phyloP scores from a whole-genome alignment of 306 rosid genomes.

The Glycine soja region DNA sequence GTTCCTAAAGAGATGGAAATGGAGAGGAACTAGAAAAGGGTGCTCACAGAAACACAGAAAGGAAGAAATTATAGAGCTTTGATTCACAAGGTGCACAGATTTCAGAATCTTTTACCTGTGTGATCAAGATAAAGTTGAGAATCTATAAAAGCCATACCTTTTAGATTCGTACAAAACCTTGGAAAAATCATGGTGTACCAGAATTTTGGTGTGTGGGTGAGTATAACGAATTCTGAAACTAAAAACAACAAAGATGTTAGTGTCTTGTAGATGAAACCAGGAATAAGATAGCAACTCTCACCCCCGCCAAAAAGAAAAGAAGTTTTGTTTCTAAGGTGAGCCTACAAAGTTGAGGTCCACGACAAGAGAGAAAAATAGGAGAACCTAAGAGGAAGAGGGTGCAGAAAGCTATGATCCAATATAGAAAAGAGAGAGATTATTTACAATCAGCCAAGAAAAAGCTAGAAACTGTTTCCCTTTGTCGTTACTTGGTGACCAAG shows the following conservation, averaged over 20 bases:
- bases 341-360: conserved; percentile 28
- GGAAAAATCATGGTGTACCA: conserved; percentile 48
- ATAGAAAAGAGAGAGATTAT: conserved; percentile 46
- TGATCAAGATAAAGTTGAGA: conserved; percentile 70
- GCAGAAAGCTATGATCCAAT: conserved; percentile 52
- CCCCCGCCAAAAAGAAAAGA: background rate
- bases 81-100: conserved; percentile 60
- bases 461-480: conserved; percentile 53
- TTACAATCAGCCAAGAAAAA: conserved; percentile 45
- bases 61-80: conserved; percentile 36
- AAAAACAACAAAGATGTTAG: conserved; percentile 15
- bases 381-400: conserved; percentile 42
- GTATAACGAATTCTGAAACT: conserved; percentile 39
- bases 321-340: conserved; percentile 11
- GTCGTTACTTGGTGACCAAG: conserved; percentile 72
- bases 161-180: conserved; percentile 82
- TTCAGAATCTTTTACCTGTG: conserved; percentile 65
- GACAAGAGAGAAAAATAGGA: conserved; percentile 39
- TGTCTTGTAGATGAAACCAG: conserved; percentile 15
- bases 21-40: conserved; percentile 24
- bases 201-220: conserved; percentile 29
- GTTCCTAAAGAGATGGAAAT: conserved; percentile 22
- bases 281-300: conserved; percentile 27
- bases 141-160: conserved; percentile 72
- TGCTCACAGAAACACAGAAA: conserved; percentile 23